Evolutionary conservation across 768 basidiomycete genomes (phyloP), one percentile per base, ranked within the genome.

Genomic region (Lactarius akahatsu): DNA sequence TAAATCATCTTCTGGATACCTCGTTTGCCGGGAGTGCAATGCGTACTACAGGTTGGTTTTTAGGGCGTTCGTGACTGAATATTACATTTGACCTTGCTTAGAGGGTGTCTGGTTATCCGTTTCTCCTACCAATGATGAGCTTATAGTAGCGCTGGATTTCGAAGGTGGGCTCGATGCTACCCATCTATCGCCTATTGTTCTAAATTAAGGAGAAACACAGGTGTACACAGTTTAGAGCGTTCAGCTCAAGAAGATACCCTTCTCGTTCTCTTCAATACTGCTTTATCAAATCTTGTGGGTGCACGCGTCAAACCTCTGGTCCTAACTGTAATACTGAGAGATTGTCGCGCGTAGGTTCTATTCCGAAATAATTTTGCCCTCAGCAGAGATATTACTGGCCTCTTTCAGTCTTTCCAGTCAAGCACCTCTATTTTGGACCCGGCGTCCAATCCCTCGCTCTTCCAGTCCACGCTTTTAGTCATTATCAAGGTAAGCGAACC

Each of bases 71-170:
- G 16, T 32, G 20, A 11, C 32, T 55, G 62, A 23, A 6, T 32
- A 9, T 7, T 30, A 57, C 13, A 23, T 10, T 15, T 32, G 32
- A 10, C 36, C 36, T 57, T 36, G 26, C 69, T 38, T 69, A 70
- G 84, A 86, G 75, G 85, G 86, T 5, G 84, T 86, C 1, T 87
- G 86, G 86, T 82, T 87, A 80, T 86, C 86, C 0, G 83, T 85
- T 8, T 85, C 86, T 2, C 86, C 86, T 0, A 86, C 85, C 0
- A 75, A 80, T 57, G 81, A 85, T 30, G 73, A 73, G 1, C 71
- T 87, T 16, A 74, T 87, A 9, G 85, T 87, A 0, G 81, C 86
- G 3, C 77, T 87, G 6, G 86, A 87, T 66, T 87, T 87, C 57
- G 86, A 87, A 79, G 86, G 86, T 80, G 20, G 61, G 18, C 16